phyloP scores from a whole-genome alignment of 345 rosid genomes.

The Crucihimalaya himalaica region DNA sequence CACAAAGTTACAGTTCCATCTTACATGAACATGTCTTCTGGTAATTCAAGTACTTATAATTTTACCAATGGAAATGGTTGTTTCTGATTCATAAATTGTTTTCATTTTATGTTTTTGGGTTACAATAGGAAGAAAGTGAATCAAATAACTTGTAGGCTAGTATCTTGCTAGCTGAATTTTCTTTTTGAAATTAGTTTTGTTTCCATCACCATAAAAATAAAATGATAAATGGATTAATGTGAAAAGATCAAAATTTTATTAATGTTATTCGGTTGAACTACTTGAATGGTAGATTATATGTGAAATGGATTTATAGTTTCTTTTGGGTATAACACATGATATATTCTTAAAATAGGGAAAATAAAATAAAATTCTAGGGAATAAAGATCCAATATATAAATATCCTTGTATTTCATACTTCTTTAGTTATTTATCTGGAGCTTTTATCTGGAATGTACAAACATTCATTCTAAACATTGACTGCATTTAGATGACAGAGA shows the following conservation, averaged over 20 bases:
- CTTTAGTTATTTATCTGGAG: too few species aligned
- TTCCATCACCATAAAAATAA: not conserved
- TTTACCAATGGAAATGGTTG: constrained; percentile 22
- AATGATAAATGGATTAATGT: not conserved
- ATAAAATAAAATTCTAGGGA: too few species aligned
- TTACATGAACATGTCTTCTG: constrained; percentile 18
- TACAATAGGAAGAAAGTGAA: not conserved
- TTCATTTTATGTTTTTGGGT: not conserved
- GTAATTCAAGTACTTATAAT: not conserved
- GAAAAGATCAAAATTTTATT: not conserved
- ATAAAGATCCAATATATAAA: too few species aligned
- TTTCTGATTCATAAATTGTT: constrained; percentile 9
- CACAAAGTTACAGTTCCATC: constrained; percentile 16
- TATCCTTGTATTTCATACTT: too few species aligned
- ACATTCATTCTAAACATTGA: too few species aligned
- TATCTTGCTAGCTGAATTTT: constrained; percentile 18
- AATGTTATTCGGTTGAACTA: not conserved
- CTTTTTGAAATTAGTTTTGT: not conserved
- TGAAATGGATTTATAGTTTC: not conserved
- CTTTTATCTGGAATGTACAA: too few species aligned
- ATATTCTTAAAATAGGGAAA: too few species aligned
- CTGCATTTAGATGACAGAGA: too few species aligned
- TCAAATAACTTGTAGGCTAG: constrained; percentile 18
- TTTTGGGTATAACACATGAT: too few species aligned
- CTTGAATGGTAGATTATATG: not conserved